These are phyloP conservation scores for Astraeus odoratus DNA, from an alignment of 768 basidiomycete genomes.

Conservation along the genomic window DNA sequence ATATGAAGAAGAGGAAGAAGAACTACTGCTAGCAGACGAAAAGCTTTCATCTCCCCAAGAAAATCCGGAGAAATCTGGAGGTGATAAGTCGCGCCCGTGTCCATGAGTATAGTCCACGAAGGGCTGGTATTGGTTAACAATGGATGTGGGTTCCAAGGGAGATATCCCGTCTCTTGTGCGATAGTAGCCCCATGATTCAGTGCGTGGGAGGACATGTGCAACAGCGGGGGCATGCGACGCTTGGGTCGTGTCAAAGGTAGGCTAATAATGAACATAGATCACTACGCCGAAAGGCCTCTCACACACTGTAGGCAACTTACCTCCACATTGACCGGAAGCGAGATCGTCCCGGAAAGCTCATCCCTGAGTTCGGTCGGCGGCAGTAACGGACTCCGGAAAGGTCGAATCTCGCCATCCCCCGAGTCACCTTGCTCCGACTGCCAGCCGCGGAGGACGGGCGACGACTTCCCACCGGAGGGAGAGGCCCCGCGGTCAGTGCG, in stretches of 20 bases:
- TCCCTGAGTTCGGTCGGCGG: slow-evolving; percentile 14
- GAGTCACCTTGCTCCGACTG: slow-evolving; percentile 1
- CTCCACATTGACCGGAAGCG: neutral
- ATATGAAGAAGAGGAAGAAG: slow-evolving; percentile 11
- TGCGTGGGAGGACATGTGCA: neutral
- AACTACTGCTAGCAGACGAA: neutral
- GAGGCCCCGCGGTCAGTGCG: slow-evolving; percentile 1
- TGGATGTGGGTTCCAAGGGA: neutral
- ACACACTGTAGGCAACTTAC: slow-evolving; percentile 8
- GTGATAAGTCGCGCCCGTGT: slow-evolving; percentile 4
- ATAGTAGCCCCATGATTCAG: neutral
- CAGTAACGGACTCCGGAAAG: slow-evolving; percentile 25
- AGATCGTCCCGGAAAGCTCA: neutral
- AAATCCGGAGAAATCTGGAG: slow-evolving; percentile 13
- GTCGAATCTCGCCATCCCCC: slow-evolving; percentile 9
- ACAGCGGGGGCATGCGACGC: neutral
- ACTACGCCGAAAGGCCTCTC: neutral
- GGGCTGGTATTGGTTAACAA: slow-evolving; percentile 8
- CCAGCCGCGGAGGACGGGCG: neutral
- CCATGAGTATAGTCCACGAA: slow-evolving; percentile 7
- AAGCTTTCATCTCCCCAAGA: slow-evolving; percentile 17
- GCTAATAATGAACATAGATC: slow-evolving; percentile 6
- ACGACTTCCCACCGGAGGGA: neutral
- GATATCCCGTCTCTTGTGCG: neutral
- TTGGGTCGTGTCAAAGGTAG: neutral